Base-by-base conservation (phyloP, 345 rosid species). In the Noccaea bulbosa region DNA sequence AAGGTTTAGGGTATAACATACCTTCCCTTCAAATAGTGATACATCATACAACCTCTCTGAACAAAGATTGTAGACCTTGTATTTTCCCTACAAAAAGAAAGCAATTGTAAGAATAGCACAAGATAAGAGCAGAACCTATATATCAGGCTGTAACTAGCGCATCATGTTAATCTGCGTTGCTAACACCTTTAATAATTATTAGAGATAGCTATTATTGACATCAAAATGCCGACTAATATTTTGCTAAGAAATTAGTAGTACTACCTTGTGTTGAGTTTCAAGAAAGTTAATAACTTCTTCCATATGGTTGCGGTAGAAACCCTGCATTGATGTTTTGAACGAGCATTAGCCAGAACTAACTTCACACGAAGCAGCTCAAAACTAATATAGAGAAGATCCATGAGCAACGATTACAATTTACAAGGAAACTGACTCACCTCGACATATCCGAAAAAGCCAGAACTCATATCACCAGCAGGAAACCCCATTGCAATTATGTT, bases 381-480 rank as follows among this genome's bases (percentile, higher is more conserved):
- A 34, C 32, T 8, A 65, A 43, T 30, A 51, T 22, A 62, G 40
- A 63, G 17, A 55, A 46, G 1, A 47, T 54, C 49, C 8, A 40
- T 22, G 49, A 32, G 24, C 12, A 57, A 75, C 14, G 3, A 15
- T 48, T 10, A 30, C 62, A 51, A 11, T n/a, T n/a, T n/a, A n/a
- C n/a, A n/a, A n/a, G n/a, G 74, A 38, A 52, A 55, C 16, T 11
- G 44, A 56, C 79, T 75, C 58, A 88, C 96, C 86, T 90, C 96
- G 20, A 90, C 87, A 80, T 85, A 90, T 44, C 96, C 90, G 41
- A 90, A 90, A 80, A 90, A 82, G 20, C 96, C 96, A 69, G 96
- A 90, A 72, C 96, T 90, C 94, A 86, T 81, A 76, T 88, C 93
- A 73, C 96, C 96, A 77, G 96, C 96, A 81, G 96, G 96, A 73